phyloP scores from a whole-genome alignment of 2,329 filamentous ascomycete genomes.

The Ploettnerulaceae sp. region DNA sequence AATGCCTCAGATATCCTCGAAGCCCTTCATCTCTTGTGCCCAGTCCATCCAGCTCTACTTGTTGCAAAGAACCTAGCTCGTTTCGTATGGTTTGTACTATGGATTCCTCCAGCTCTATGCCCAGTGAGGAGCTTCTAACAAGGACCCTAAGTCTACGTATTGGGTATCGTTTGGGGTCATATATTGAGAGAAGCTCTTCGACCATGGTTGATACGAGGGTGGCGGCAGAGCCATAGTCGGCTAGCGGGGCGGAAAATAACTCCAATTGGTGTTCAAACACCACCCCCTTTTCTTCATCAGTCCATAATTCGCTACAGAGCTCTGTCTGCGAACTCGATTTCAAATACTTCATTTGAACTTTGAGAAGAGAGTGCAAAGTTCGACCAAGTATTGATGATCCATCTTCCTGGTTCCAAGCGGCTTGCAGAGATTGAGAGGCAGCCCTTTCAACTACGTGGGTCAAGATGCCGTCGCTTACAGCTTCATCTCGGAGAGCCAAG shows the following conservation, averaged over 20 bases:
- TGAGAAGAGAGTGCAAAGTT: slow-evolving; percentile 54
- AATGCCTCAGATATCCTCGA: slow-evolving; percentile 23
- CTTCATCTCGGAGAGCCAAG: slow-evolving; percentile 54
- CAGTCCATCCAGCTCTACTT: slow-evolving; percentile 12
- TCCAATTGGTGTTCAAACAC: slow-evolving; percentile 58
- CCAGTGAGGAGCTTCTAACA: slow-evolving; percentile 22
- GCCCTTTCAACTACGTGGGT: slow-evolving; percentile 48
- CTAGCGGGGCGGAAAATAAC: slow-evolving; percentile 33
- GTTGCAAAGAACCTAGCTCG: slow-evolving; percentile 14
- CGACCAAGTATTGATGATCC: slow-evolving; percentile 52
- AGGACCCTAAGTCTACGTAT: slow-evolving; percentile 31
- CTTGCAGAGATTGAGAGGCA: slow-evolving; percentile 43
- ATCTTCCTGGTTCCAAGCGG: slow-evolving; percentile 49
- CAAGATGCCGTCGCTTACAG: slow-evolving; percentile 55
- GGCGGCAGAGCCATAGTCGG: slow-evolving; percentile 8
- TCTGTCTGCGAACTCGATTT: slow-evolving; percentile 48
- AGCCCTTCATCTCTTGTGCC: slow-evolving; percentile 27
- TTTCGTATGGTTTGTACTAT: slow-evolving; percentile 5
- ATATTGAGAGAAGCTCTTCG: slow-evolving; percentile 25
- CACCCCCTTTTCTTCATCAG: slow-evolving; percentile 49
- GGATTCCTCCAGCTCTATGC: slow-evolving; percentile 17
- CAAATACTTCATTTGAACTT: slow-evolving; percentile 53
- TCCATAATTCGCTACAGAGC: slow-evolving; percentile 26
- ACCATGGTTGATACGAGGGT: slow-evolving; percentile 25
- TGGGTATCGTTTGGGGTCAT: slow-evolving; percentile 28